Evolutionary conservation across 1,284 basidiomycete genomes (phyloP).

Genomic region (Fistulinella cinereoalba): DNA sequence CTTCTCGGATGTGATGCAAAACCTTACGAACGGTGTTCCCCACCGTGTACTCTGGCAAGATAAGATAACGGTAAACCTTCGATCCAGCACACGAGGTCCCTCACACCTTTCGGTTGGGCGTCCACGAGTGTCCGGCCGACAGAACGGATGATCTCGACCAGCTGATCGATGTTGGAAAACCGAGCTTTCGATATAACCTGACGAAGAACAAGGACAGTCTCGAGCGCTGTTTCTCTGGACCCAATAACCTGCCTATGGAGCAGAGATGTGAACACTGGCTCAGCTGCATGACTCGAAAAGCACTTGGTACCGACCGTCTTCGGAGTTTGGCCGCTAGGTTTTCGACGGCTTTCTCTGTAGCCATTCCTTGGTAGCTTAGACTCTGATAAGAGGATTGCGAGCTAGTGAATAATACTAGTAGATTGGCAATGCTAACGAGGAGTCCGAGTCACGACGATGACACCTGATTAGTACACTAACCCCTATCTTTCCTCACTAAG

Average conservation of each 20-base stretch:
- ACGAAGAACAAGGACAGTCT: constrained; percentile 84
- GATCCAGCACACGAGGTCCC: neutral
- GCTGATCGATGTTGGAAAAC: constrained; percentile 85
- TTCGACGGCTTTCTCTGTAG: constrained; percentile 58
- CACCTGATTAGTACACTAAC: too few species aligned
- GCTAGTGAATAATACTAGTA: too few species aligned
- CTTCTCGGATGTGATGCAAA: constrained; percentile 90
- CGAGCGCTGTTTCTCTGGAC: constrained; percentile 83
- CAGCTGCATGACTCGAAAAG: too few species aligned
- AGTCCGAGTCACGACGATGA: neutral
- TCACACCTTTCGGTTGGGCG: constrained; percentile 88
- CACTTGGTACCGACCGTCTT: constrained; percentile 52
- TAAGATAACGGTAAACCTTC: neutral
- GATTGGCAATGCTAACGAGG: too few species aligned
- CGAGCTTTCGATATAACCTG: constrained; percentile 86
- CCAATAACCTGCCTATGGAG: constrained; percentile 78
- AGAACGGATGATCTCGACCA: constrained; percentile 76
- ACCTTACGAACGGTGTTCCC: constrained; percentile 93
- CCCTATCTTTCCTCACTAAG: too few species aligned
- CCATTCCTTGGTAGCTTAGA: constrained; percentile 31
- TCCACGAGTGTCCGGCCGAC: constrained; percentile 81
- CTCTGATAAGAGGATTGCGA: neutral
- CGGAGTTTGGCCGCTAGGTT: constrained; percentile 62
- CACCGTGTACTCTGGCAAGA: constrained; percentile 77
- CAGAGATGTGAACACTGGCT: constrained; percentile 1